phyloP scores from a whole-genome alignment of 192 early-diverging fungal genomes.

The Diversispora epigaea region DNA sequence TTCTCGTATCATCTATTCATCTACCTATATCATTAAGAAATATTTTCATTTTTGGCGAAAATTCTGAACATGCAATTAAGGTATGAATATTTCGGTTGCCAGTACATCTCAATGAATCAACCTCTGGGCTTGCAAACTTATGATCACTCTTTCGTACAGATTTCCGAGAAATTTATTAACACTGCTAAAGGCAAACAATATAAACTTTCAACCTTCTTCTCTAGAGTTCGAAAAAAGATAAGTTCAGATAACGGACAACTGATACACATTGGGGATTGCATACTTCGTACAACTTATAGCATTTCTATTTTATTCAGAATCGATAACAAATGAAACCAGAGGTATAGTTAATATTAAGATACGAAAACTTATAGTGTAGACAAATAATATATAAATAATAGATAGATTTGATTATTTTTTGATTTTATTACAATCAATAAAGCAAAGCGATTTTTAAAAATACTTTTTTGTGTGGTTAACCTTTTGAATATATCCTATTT shows the following conservation, averaged over 20 bases:
- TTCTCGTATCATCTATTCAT: no score
- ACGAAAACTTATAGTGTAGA: neutral
- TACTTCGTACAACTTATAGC: neutral
- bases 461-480: no score
- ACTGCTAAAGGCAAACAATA: neutral
- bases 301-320: neutral
- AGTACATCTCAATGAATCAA: neutral
- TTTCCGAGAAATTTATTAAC: conserved; percentile 18
- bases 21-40: no score
- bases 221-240: conserved; percentile 4
- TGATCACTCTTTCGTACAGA: conserved; percentile 17
- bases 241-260: neutral
- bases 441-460: no score
- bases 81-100: conserved; percentile 21
- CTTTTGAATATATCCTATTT: no score
- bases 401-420: conserved; percentile 35
- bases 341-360: no score
- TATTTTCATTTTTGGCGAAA: neutral
- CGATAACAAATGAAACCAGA: no score
- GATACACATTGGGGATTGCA: no score
- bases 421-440: no score
- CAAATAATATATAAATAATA: no score
- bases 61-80: conserved; percentile 3
- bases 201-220: conserved; percentile 2
- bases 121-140: conserved; percentile 12